Evolutionary conservation across 352 stramenopile species (phyloP).

Genomic region (Phytophthora tubulina): DNA sequence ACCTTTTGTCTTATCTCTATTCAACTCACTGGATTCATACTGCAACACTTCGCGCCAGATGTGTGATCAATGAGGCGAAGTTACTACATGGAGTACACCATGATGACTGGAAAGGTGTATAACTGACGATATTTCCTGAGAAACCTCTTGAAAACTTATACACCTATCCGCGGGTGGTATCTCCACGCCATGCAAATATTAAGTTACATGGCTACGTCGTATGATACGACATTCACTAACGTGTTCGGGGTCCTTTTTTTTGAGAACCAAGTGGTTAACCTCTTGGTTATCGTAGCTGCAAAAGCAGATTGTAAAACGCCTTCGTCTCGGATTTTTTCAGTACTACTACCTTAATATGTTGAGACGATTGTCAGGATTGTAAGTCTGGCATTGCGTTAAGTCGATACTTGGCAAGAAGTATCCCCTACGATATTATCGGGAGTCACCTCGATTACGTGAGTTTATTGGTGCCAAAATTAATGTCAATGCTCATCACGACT

Average conservation of each 20-base stretch:
- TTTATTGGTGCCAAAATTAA: too few species aligned
- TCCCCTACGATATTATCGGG: too few species aligned
- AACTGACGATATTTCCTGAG: neutral
- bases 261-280: neutral
- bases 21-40: neutral
- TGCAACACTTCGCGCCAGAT: too few species aligned
- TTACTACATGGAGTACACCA: neutral
- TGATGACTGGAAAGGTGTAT: neutral
- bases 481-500: too few species aligned
- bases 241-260: neutral
- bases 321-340: too few species aligned
- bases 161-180: neutral
- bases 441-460: too few species aligned
- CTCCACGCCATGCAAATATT: neutral
- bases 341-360: too few species aligned
- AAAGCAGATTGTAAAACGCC: too few species aligned
- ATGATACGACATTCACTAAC: slow-evolving; percentile 6
- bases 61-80: neutral
- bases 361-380: too few species aligned
- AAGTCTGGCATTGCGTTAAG: too few species aligned
- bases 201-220: neutral
- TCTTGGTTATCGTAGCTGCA: too few species aligned
- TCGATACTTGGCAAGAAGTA: too few species aligned
- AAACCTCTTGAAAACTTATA: slow-evolving; percentile 5
- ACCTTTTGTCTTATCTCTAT: neutral